Conservation (phyloP, 1,139 yeast species). For the Candida sanyaensis region DNA sequence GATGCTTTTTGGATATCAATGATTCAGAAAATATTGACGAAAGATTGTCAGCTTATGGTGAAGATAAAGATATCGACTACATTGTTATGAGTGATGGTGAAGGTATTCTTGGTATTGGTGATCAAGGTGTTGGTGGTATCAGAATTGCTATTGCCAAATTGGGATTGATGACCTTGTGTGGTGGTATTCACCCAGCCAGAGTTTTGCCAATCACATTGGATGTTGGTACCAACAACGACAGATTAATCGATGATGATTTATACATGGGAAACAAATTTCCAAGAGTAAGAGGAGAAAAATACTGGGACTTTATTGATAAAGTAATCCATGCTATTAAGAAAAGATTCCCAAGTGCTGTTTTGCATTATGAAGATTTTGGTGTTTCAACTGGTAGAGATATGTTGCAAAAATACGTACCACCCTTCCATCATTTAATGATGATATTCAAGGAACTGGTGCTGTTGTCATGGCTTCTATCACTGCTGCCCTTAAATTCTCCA, state of each 20-base stretch:
- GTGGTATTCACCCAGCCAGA: conserved; percentile 94
- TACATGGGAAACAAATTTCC: conserved; percentile 90
- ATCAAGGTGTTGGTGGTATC: conserved; percentile 96
- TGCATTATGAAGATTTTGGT: conserved; percentile 97
- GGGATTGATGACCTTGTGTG: conserved; percentile 93
- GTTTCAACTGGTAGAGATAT: conserved; percentile 84
- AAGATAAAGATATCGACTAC: conserved; percentile 88
- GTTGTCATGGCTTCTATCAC: conserved; percentile 94
- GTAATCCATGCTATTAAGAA: conserved; percentile 71
- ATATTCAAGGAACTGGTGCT: conserved; percentile 98
- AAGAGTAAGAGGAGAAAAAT: conserved; percentile 82
- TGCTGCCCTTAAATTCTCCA: conserved; percentile 79
- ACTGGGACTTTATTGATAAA: conserved; percentile 79
- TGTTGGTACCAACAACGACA: conserved; percentile 87
- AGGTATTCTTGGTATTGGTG: conserved; percentile 96
- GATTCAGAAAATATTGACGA: conserved; percentile 74
- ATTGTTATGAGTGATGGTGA: conserved; percentile 94
- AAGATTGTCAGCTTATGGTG: conserved; percentile 75
- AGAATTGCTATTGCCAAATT: conserved; percentile 90
- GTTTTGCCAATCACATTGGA: conserved; percentile 87
- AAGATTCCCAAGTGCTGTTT: conserved; percentile 84
- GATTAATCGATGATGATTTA: conserved; percentile 73
- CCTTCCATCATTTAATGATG: conserved; percentile 92
- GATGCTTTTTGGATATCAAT: conserved; percentile 85
- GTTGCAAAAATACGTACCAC: conserved; percentile 70